phyloP scores from a whole-genome alignment of 1,139 yeast species.

The Meyerozyma elateridarum region DNA sequence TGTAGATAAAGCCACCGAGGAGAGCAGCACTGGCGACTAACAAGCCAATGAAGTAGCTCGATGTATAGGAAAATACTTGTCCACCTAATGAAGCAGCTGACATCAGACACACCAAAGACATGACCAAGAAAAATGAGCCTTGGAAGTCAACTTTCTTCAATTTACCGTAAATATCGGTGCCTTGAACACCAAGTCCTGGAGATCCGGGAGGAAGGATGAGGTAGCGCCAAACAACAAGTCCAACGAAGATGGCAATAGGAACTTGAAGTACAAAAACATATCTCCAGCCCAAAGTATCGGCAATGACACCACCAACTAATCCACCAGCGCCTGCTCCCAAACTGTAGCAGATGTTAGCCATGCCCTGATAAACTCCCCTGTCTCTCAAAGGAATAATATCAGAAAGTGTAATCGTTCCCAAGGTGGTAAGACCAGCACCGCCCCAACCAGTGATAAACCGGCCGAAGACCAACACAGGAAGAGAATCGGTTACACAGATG shows the following conservation, averaged over 20 bases:
- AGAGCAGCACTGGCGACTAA: conserved; percentile 17
- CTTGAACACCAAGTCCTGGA: conserved; percentile 39
- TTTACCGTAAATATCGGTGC: conserved; percentile 38
- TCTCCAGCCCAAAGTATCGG: conserved; percentile 80
- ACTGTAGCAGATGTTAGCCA: conserved; percentile 61
- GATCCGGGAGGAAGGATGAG: conserved; percentile 46
- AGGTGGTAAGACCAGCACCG: conserved; percentile 51
- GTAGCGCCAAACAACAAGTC: conserved; percentile 31
- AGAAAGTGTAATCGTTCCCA: conserved; percentile 49
- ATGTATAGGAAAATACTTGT: conserved; percentile 40
- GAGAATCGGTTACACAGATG: conserved; percentile 37
- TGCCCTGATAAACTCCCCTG: conserved; percentile 50
- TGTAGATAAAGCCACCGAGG: conserved; percentile 36
- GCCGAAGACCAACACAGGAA: conserved; percentile 52
- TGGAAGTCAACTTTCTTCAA: conserved; percentile 62
- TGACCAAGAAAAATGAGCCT: conserved; percentile 62
- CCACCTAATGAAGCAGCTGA: conserved; percentile 72
- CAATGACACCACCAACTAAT: conserved; percentile 59
- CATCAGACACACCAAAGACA: conserved; percentile 48
- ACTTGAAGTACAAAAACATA: conserved; percentile 49
- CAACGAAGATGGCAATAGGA: conserved; percentile 59
- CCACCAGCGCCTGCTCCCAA: conserved; percentile 73
- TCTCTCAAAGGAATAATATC: conserved; percentile 50
- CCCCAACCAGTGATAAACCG: conserved; percentile 53
- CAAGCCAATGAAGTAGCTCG: conserved; percentile 29